A percentile compares a stretch with the other conserved stretches of the same genome.
These are phyloP conservation scores for Abrus precatorius DNA, from an alignment of 306 rosid genomes.

Conservation along the genomic window DNA sequence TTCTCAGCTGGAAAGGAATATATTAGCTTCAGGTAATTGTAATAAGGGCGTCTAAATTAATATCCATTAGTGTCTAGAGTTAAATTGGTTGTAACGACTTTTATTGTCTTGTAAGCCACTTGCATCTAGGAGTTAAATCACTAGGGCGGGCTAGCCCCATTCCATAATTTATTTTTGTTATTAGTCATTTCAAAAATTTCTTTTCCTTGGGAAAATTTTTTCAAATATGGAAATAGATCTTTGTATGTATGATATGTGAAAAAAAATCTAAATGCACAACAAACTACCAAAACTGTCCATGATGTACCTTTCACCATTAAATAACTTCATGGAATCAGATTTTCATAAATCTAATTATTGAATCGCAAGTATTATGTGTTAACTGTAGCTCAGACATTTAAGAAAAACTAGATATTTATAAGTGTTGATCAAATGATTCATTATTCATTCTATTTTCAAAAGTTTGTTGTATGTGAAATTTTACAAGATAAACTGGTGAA, in stretches of 20 bases:
- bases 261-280: background rate
- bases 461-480: background rate
- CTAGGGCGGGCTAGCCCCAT: background rate
- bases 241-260: background rate
- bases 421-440: conserved; percentile 9
- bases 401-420: background rate
- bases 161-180: background rate
- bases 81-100: background rate
- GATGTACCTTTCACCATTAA: background rate
- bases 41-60: background rate
- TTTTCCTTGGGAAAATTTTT: conserved; percentile 16
- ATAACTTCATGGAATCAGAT: background rate
- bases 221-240: background rate
- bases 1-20: conserved; percentile 79
- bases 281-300: background rate
- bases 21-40: conserved; percentile 79
- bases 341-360: background rate
- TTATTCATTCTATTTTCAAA: conserved; percentile 1
- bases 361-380: background rate
- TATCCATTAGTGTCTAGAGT: conserved; percentile 8
- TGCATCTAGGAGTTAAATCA: conserved; percentile 18
- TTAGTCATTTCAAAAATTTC: background rate
- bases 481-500: background rate
- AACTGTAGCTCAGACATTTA: background rate
- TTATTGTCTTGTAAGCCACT: conserved; percentile 13